A percentile compares a stretch with the other conserved stretches of the same genome.
Conservation (phyloP, 495 filamentous ascomycete species). For the Podospora anserina region DNA sequence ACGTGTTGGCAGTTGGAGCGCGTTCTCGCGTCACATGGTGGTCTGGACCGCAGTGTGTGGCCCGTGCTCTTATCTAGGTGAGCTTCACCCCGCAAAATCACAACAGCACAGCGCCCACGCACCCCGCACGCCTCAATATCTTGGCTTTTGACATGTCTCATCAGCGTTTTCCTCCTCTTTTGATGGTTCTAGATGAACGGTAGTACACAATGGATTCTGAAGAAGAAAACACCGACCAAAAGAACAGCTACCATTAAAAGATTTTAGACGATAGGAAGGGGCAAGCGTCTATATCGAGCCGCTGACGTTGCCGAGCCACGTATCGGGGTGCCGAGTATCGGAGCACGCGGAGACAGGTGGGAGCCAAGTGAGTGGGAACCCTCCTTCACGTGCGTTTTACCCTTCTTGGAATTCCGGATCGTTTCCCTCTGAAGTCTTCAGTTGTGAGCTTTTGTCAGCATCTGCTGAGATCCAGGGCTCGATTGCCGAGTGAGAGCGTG, state of each 20-base stretch:
- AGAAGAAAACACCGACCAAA: background rate
- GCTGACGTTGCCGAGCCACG: constrained; percentile 2
- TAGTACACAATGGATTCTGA: background rate
- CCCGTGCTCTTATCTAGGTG: constrained; percentile 4
- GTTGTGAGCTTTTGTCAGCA: background rate
- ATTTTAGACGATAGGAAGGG: background rate
- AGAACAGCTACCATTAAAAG: background rate
- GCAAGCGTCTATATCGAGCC: background rate
- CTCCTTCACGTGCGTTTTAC: background rate
- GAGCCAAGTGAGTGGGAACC: background rate
- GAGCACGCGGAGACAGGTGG: background rate
- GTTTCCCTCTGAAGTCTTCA: background rate
- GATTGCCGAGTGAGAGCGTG: constrained; percentile 8
- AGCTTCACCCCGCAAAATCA: constrained; percentile 2
- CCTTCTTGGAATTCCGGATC: constrained; percentile 16
- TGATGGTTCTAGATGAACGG: background rate
- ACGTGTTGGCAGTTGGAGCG: background rate
- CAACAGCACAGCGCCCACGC: background rate
- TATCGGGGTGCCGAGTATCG: background rate
- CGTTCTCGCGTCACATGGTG: constrained; percentile 2
- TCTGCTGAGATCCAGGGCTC: constrained; percentile 12
- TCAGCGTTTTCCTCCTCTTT: background rate
- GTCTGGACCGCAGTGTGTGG: background rate
- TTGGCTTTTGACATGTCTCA: constrained; percentile 6
- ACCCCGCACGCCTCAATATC: constrained; percentile 2